Evolutionary conservation across 805 yeast genomes (phyloP), one percentile per base, ranked within the genome.

Genomic region (Blastobotrys attinorum): DNA sequence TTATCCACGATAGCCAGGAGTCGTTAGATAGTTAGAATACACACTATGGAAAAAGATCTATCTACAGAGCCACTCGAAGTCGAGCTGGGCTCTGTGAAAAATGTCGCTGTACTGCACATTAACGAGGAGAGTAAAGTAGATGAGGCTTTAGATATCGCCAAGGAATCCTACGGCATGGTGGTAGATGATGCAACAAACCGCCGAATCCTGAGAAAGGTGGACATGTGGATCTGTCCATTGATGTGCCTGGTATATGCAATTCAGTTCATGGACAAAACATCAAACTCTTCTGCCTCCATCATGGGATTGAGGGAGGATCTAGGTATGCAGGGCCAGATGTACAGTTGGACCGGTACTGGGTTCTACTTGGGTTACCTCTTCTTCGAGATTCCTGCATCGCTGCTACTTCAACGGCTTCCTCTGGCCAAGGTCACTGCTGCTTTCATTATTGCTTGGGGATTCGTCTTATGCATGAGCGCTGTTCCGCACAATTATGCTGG

Each of bases 331-430:
- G 73, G 70, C 34, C 59, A 48, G 48, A 54, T 42, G 65, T 67
- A 56, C 37, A 44, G 53, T 37, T 74, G 82, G 79, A 62, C 71
- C 15, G 76, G 81, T n/a, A 69, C 79, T 1, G 69, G 76, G 5
- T 79, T 78, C 50, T 79, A 78, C 54, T 57, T 82, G 31, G 88
- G 88, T 3, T 82, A 79, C 55, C 59, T 82, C 38, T 65, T 64
- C 6, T 79, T 77, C 54, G 80, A 77, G 51, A 62, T 73, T 43
- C 75, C 79, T 3, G 69, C 72, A 2, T 59, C 66, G 8, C 53
- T 62, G 40, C 37, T 70, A 1, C 56, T 78, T 22, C 87, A 82
- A 57, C 67, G 65, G 43, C 71, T 77, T 41, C 82, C 81, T 3
- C 67, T 81, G 50, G 69, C 77, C 3, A 77, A 75, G 50, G 61